Base-by-base conservation (phyloP, 1,284 basidiomycete species). In the Leccinum solheimii region DNA sequence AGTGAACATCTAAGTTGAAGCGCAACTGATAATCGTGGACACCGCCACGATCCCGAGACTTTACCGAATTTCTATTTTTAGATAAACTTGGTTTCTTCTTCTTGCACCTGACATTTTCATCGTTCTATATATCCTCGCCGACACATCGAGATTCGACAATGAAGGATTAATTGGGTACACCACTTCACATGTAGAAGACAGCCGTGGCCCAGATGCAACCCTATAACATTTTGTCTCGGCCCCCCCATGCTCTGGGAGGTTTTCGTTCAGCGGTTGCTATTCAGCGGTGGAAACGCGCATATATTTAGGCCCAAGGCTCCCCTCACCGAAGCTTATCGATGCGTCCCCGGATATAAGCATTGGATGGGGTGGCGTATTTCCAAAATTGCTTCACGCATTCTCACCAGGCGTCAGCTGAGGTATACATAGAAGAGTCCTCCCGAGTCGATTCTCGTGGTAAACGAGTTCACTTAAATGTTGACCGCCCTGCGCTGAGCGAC, bases 271-370 rank as follows among this genome's bases (percentile, higher is more conserved):
- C 1, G 89, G 88, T 7, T 75, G 92, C 21, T 85, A 91, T 67
- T 87, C 88, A 3, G 78, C 82, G 38, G 81, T 90, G 3, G 85
- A 90, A 58, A 77, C 4, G 7, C 82, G 3, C 80, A 81, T 64
- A 73, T 90, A 19, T 60, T 32, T 23, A 61, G 52, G 19, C 61
- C 65, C 13, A 48, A 62, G n/a, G 32, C 3, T 64, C 74, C 34
- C 62, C 70, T 63, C 67, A 75, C 34, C 74, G 79, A 26, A 78
- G 80, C 5, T 57, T 79, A 48, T 72, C 77, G 36, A 73, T 72
- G 27, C 48, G 79, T 79, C 1, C 69, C 96, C 1, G 90, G 90
- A 9, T 76, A 85, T 8, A 23, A 7, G 81, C 81, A 2, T 96
- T 96, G 75, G 71, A 75, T 2, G 84, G 87, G 1, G 91, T 87